Percentiles rank a stretch among this genome's conserved stretches.
phyloP scores from a whole-genome alignment of 2,329 filamentous ascomycete genomes.

The Didymella pinodella region DNA sequence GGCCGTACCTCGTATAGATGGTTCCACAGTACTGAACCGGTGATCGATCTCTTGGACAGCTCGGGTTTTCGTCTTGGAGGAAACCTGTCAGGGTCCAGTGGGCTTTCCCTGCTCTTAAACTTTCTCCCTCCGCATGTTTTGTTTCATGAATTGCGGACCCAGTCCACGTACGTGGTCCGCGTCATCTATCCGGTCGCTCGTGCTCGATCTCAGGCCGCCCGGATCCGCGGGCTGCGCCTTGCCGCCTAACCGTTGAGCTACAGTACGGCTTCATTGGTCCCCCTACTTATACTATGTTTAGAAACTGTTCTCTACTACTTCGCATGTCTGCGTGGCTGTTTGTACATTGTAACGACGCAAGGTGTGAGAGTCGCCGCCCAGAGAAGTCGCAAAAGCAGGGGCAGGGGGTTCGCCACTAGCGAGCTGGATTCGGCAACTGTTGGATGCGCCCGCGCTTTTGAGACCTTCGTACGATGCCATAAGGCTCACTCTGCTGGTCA shows the following conservation, averaged over 20 bases:
- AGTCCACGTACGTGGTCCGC: slow-evolving; percentile 20
- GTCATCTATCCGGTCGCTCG: slow-evolving; percentile 19
- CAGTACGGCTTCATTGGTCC: background rate
- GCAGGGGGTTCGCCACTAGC: slow-evolving; percentile 7
- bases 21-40: background rate
- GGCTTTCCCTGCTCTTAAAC: slow-evolving; percentile 17
- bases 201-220: slow-evolving; percentile 15
- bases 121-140: slow-evolving; percentile 10
- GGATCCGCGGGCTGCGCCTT: slow-evolving; percentile 16
- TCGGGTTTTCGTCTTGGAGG: slow-evolving; percentile 8
- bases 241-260: slow-evolving; percentile 14
- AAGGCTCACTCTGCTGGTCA: slow-evolving; percentile 1
- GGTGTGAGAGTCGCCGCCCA: background rate
- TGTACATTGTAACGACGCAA: background rate
- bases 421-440: slow-evolving; percentile 11
- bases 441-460: slow-evolving; percentile 5
- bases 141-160: slow-evolving; percentile 25
- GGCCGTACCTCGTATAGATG: slow-evolving; percentile 12
- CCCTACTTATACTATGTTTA: slow-evolving; percentile 14
- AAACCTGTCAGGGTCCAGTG: slow-evolving; percentile 15
- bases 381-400: background rate
- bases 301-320: background rate
- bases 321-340: background rate
- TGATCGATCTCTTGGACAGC: background rate
- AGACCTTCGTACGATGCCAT: slow-evolving; percentile 2